phyloP scores from a whole-genome alignment of 139 green algal species.

The Astrephomene gubernaculifera region DNA sequence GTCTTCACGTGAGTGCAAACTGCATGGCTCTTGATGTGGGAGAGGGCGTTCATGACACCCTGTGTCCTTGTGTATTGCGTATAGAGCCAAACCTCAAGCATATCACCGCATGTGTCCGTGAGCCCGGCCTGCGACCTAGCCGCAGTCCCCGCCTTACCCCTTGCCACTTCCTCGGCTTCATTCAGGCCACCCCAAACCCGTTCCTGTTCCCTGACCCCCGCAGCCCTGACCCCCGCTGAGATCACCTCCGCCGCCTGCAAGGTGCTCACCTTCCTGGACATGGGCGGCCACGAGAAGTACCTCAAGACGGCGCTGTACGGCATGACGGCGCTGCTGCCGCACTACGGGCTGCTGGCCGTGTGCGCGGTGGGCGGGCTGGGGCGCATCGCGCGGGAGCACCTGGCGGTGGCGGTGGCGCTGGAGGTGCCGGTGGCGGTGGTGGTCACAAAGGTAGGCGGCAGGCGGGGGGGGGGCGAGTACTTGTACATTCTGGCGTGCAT shows the following conservation, averaged over 20 bases:
- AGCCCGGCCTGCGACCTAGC: no score
- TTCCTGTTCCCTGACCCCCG: neutral
- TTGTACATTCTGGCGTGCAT: no score
- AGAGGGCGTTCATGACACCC: no score
- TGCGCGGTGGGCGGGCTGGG: conserved; percentile 54
- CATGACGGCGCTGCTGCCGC: conserved; percentile 67
- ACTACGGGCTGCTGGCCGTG: conserved; percentile 86
- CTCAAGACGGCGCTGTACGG: conserved; percentile 88
- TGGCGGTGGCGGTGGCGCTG: conserved; percentile 82
- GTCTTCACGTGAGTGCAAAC: conserved; percentile 8
- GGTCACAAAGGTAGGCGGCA: conserved; percentile 79
- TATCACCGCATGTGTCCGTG: no score
- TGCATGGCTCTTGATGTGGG: no score
- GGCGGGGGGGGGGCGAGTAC: no score
- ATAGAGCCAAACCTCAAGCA: no score
- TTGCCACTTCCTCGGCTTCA: no score
- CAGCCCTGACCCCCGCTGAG: conserved; percentile 49
- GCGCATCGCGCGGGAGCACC: conserved; percentile 73
- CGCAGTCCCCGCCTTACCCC: no score
- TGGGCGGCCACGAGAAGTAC: conserved; percentile 85
- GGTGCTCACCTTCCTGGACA: conserved; percentile 85
- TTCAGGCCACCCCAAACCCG: neutral
- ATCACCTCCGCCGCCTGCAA: conserved; percentile 37
- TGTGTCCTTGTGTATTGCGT: no score
- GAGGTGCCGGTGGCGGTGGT: conserved; percentile 79